phyloP scores from a whole-genome alignment of 305 asterid species.

The Stenogyne calaminthoides region DNA sequence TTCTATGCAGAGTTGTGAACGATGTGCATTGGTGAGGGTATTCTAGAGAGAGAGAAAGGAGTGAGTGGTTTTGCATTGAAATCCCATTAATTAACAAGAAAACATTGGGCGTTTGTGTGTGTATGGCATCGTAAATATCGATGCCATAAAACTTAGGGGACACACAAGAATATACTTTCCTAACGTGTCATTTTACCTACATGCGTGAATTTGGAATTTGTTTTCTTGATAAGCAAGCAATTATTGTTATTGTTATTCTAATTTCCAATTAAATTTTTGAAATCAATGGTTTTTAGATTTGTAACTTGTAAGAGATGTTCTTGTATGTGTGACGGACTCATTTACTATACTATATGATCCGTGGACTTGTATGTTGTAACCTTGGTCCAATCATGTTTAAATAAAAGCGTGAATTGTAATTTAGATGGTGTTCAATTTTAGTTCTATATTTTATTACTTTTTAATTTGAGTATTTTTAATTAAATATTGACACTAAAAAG shows the following conservation, averaged over 20 bases:
- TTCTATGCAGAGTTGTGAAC: background rate
- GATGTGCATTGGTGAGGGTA: background rate
- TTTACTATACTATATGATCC: too few relatives aligned
- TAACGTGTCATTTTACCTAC: background rate
- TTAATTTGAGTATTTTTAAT: too few relatives aligned
- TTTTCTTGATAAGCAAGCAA: conserved; percentile 18
- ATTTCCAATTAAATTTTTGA: background rate
- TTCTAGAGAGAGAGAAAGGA: background rate
- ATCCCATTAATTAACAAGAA: conserved; percentile 6
- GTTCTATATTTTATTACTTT: too few relatives aligned
- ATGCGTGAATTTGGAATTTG: background rate
- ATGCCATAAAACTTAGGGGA: background rate
- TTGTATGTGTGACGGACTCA: too few relatives aligned
- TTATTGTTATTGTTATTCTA: background rate
- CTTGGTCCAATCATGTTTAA: too few relatives aligned
- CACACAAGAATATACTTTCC: conserved; percentile 14
- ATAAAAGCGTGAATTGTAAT: too few relatives aligned
- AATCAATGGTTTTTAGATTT: too few relatives aligned
- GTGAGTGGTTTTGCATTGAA: conserved; percentile 23
- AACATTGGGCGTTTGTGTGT: conserved; percentile 30
- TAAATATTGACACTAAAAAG: too few relatives aligned
- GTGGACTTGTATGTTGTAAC: too few relatives aligned
- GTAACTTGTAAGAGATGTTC: too few relatives aligned
- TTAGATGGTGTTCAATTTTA: too few relatives aligned
- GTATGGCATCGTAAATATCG: conserved; percentile 32